phyloP scores from a whole-genome alignment of 345 rosid species.

The Acer saccharum region DNA sequence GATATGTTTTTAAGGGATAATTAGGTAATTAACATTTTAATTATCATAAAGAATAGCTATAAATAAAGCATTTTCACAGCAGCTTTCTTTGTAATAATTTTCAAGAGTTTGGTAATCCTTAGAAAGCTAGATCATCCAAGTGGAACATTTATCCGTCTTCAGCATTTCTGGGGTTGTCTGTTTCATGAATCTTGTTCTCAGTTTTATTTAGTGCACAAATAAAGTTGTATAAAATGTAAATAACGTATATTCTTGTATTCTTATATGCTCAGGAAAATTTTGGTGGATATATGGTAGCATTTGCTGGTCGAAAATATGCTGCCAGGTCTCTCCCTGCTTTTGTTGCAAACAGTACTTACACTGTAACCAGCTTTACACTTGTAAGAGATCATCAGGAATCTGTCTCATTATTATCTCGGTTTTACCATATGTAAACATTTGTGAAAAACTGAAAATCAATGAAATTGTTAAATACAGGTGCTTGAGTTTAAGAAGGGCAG shows the following conservation, averaged over 20 bases:
- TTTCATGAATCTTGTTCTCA: background rate
- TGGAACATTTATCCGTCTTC: background rate
- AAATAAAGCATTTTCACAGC: background rate
- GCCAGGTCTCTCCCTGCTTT: constrained; percentile 85
- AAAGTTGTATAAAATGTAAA: background rate
- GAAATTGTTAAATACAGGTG: constrained; percentile 46
- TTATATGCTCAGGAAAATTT: constrained; percentile 44
- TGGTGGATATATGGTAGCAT: constrained; percentile 97
- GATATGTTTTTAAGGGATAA: background rate
- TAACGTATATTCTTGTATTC: background rate
- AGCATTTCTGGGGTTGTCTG: background rate
- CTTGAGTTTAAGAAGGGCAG: constrained; percentile 92
- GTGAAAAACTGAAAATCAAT: constrained; percentile 9
- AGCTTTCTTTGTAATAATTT: background rate
- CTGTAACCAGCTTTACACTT: constrained; percentile 91
- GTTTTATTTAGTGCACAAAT: background rate
- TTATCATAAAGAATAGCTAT: background rate
- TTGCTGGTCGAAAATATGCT: constrained; percentile 95
- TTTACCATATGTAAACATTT: background rate
- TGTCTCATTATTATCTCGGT: background rate
- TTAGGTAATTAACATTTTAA: background rate
- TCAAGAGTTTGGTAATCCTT: constrained; percentile 3
- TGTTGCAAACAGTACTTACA: constrained; percentile 70
- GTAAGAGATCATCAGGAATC: constrained; percentile 43
- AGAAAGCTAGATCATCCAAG: background rate